phyloP scores from a whole-genome alignment of 768 basidiomycete species.

The Vishniacozyma victoriae region DNA sequence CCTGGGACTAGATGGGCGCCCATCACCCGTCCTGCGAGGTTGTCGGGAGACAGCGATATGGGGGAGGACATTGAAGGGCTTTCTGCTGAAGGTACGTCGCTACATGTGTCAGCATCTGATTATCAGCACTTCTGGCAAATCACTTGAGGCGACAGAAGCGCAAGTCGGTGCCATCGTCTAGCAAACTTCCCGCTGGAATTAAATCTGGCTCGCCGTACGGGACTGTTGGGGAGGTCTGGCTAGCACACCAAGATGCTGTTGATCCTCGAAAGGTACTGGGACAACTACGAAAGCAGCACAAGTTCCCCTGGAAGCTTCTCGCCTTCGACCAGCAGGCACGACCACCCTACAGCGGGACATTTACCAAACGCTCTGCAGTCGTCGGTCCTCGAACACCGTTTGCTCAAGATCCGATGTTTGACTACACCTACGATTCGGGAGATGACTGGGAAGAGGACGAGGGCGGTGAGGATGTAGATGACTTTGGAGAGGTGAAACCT shows the following conservation, averaged over 20 bases:
- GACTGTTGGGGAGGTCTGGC: constrained; percentile 31
- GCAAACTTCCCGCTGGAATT: constrained; percentile 18
- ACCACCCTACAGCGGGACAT: constrained; percentile 92
- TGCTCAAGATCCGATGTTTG: constrained; percentile 67
- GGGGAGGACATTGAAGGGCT: not conserved
- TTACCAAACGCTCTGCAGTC: constrained; percentile 71
- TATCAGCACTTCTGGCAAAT: constrained; percentile 25
- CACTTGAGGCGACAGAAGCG: constrained; percentile 11
- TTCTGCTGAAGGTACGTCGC: constrained; percentile 4
- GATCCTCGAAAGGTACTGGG: constrained; percentile 62
- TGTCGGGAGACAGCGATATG: not conserved
- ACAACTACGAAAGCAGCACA: constrained; percentile 58
- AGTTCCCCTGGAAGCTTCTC: constrained; percentile 71
- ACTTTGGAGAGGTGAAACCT: constrained; percentile 58
- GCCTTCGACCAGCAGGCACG: constrained; percentile 77
- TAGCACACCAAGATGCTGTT: constrained; percentile 56
- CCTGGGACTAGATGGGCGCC: constrained; percentile 36
- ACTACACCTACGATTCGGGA: constrained; percentile 90
- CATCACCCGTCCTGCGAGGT: constrained; percentile 23
- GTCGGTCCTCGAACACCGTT: constrained; percentile 82
- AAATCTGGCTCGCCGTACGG: constrained; percentile 28
- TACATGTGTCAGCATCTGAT: not conserved
- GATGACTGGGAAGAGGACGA: constrained; percentile 94
- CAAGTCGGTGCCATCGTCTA: not conserved
- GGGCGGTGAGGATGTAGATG: constrained; percentile 55